Evolutionary conservation across 2,329 filamentous ascomycete genomes (phyloP), one percentile per base, ranked within the genome.

Genomic region (Cercospora zeina): DNA sequence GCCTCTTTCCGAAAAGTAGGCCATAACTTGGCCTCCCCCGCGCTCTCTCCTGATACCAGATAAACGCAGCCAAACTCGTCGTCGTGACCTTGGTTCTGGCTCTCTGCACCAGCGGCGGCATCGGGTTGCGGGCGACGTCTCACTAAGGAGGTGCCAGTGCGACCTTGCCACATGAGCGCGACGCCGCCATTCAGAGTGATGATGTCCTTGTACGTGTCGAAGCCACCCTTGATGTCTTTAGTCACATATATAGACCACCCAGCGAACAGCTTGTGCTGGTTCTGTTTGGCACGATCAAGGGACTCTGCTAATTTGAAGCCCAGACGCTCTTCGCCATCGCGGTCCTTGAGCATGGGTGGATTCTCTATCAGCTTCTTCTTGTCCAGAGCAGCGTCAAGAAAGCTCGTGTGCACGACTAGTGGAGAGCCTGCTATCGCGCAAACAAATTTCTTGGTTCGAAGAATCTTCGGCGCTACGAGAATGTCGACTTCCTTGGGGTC

Each of bases 401-500:
- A 99, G 8, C 85, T 82, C 0, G 88, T 89, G 50, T 87, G 87
- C 58, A 97, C 83, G 47, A 97, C 85, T 1, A 85, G 83, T 0
- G 92, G 91, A 0, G 90, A 92, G 62, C 86, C 87, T 16, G 95
- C 92, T 30, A 99, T 79, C 11, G 92, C 91, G 64, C 88, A 89
- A 54, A 97, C 87, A 73, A 99, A 99, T 73, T 99, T 99, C 74
- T 91, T 87, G 0, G 95, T 99, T 37, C 95, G 89, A 34, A 97
- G 85, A 64, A 97, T 86, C 45, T 87, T 85, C 0, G 93, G 95
- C 3, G 93, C 93, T 34, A 91, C 92, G 10, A 99, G 84, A 73
- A 96, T 90, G 70, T 93, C 90, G 73, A 91, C 95, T 49, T 85
- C 83, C 53, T 85, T 84, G 27, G 87, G 86, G 71, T 96, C 90